Evolutionary conservation across 2,329 filamentous ascomycete genomes (phyloP).

Genomic region (Graphiopsis chlorocephala): DNA sequence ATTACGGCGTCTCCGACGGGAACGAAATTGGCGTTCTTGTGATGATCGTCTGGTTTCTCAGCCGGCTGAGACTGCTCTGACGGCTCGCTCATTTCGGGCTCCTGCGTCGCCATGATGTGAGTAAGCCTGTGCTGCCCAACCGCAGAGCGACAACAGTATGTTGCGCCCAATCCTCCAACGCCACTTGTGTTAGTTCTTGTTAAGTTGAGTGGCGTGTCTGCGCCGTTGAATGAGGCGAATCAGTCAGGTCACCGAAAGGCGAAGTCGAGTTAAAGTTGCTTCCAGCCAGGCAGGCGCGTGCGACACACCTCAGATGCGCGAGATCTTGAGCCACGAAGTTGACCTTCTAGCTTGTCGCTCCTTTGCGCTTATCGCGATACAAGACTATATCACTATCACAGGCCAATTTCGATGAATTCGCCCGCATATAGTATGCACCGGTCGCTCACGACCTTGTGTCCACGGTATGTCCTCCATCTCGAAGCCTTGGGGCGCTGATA

Average conservation of each 20-base stretch:
- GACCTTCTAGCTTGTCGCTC: background rate
- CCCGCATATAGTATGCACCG: background rate
- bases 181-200: background rate
- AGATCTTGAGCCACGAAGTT: background rate
- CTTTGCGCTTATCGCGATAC: background rate
- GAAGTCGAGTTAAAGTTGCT: conserved; percentile 11
- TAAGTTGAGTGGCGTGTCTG: background rate
- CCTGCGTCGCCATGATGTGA: background rate
- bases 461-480: background rate
- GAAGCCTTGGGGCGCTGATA: background rate
- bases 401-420: background rate
- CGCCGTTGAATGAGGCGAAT: background rate
- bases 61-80: background rate
- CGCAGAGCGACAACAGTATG: background rate
- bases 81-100: background rate
- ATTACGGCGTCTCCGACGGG: background rate
- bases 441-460: background rate
- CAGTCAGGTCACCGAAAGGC: background rate
- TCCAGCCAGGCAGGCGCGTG: background rate
- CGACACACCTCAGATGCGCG: background rate
- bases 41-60: background rate
- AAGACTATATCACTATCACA: background rate
- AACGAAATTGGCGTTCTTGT: background rate
- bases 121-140: background rate
- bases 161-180: background rate